Evolutionary conservation across 2,329 filamentous ascomycete genomes (phyloP).

Genomic region (Xylariaceae sp.): DNA sequence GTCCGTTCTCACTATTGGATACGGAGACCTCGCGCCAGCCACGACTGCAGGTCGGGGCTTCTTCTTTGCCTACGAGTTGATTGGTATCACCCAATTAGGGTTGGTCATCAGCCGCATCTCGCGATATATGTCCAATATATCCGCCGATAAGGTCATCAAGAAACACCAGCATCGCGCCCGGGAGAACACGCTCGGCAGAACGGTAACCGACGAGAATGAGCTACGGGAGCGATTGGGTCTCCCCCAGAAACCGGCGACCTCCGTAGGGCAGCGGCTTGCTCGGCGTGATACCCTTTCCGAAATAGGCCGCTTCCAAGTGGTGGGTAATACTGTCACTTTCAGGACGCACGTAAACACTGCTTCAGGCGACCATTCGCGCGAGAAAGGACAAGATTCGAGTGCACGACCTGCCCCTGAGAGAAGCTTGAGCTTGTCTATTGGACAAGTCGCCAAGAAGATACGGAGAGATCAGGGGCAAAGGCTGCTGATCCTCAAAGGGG

Average conservation of each 20-base stretch:
- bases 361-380: background rate
- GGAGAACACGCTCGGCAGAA: constrained; percentile 2
- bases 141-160: constrained; percentile 5
- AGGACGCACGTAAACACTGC: background rate
- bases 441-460: background rate
- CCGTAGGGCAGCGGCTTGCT: background rate
- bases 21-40: constrained; percentile 3
- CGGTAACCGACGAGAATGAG: constrained; percentile 4
- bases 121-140: constrained; percentile 5
- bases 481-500: constrained; percentile 4
- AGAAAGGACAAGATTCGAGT: background rate
- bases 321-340: constrained; percentile 3
- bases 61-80: constrained; percentile 6
- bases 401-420: background rate
- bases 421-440: background rate
- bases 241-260: background rate
- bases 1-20: constrained; percentile 6
- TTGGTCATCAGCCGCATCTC: constrained; percentile 7
- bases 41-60: constrained; percentile 1
- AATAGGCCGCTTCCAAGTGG: constrained; percentile 3
- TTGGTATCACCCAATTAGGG: constrained; percentile 6
- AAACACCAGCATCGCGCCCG: constrained; percentile 4
- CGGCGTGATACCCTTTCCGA: constrained; percentile 1
- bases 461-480: background rate
- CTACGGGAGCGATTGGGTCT: constrained; percentile 3